Conservation (phyloP, 805 yeast species). For the Metschnikowia bowlesiae region DNA sequence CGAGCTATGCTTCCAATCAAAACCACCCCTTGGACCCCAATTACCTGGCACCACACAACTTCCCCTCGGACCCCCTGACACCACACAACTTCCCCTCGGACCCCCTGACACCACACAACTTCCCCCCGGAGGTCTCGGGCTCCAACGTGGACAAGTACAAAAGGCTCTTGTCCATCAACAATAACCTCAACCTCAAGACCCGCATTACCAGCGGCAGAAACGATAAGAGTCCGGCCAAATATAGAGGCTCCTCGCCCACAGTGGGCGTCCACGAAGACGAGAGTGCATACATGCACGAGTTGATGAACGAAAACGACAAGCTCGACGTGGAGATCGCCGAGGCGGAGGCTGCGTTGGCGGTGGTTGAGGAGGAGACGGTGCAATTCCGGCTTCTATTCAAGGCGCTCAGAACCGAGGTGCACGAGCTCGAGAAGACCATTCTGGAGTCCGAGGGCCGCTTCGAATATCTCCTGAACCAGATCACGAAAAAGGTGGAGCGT, state of each 20-base stretch:
- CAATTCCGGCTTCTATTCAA: conserved; percentile 8
- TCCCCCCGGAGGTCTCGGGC: background rate
- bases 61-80: too few relatives aligned
- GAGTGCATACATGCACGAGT: background rate
- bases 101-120: too few relatives aligned
- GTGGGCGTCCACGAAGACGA: background rate
- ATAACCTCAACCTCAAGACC: conserved; percentile 12
- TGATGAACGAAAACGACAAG: conserved; percentile 4
- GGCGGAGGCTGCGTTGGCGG: conserved; percentile 5
- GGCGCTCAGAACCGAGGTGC: conserved; percentile 9
- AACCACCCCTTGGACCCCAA: background rate
- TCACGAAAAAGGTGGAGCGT: conserved; percentile 26
- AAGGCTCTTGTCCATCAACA: conserved; percentile 13
- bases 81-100: too few relatives aligned
- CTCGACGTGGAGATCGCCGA: conserved; percentile 21
- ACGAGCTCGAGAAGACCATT: conserved; percentile 5
- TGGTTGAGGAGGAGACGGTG: conserved; percentile 7
- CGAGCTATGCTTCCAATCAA: too few relatives aligned
- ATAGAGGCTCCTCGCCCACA: background rate
- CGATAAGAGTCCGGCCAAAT: background rate
- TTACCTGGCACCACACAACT: too few relatives aligned
- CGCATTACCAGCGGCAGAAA: background rate
- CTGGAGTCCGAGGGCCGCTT: conserved; percentile 16
- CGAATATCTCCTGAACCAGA: conserved; percentile 22
- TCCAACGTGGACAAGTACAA: conserved; percentile 7